Conservation (phyloP, 2,329 filamentous ascomycete species). For the Metarhizium robertsii region DNA sequence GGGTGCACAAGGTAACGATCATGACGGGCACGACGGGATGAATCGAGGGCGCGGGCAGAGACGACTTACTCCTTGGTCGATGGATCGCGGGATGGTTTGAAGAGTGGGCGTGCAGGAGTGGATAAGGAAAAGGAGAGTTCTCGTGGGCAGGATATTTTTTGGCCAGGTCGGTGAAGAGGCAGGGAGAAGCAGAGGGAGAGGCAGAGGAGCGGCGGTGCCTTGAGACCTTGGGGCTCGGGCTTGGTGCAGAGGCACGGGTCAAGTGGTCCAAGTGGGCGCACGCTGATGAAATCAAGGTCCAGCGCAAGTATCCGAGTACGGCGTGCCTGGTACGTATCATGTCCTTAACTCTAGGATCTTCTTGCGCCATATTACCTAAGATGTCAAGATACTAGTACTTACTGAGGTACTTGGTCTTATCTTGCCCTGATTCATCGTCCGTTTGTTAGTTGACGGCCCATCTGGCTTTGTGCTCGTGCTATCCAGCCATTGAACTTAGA, state of each 20-base stretch:
- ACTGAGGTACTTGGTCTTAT: too few relatives aligned
- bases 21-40: not conserved
- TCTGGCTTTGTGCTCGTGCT: too few relatives aligned
- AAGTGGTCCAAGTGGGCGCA: not conserved
- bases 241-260: not conserved
- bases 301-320: too few relatives aligned
- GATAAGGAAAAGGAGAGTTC: constrained; percentile 8
- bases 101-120: constrained; percentile 7
- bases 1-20: not conserved
- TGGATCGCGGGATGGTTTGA: constrained; percentile 6
- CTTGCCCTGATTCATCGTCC: too few relatives aligned
- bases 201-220: too few relatives aligned
- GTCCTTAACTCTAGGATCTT: too few relatives aligned
- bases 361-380: too few relatives aligned
- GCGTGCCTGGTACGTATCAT: too few relatives aligned
- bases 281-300: not conserved
- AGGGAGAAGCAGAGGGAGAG: not conserved
- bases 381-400: too few relatives aligned
- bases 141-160: constrained; percentile 6
- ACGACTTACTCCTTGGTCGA: constrained; percentile 11
- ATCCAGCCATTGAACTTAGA: too few relatives aligned
- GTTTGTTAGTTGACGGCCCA: too few relatives aligned
- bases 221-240: not conserved
- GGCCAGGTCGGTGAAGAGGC: constrained; percentile 4
- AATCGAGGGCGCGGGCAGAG: not conserved